Percentiles rank a stretch among this genome's conserved stretches.
Conservation (phyloP, 495 filamentous ascomycete species). For the Darksidea phi region DNA sequence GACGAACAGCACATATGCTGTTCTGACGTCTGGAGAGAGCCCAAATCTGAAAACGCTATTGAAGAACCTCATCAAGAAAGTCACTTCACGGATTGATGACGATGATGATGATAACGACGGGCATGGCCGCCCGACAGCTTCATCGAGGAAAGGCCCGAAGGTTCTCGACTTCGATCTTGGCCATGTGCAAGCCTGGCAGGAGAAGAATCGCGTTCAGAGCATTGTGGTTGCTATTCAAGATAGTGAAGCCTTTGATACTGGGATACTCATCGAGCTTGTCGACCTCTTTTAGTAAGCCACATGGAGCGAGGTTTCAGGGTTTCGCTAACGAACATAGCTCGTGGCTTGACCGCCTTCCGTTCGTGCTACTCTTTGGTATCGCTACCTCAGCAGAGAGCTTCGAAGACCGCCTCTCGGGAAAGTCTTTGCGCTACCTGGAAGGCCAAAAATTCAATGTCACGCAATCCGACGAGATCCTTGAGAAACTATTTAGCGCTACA, state of each 20-base stretch:
- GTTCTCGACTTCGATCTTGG: constrained; percentile 90
- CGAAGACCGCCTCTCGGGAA: constrained; percentile 76
- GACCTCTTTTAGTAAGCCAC: constrained; percentile 69
- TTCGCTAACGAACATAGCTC: constrained; percentile 52
- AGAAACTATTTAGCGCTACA: constrained; percentile 71
- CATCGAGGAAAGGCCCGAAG: constrained; percentile 57
- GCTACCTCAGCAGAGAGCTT: constrained; percentile 90
- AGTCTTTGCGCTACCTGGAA: constrained; percentile 65
- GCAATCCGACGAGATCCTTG: constrained; percentile 69
- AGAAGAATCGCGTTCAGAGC: constrained; percentile 54
- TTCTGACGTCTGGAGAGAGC: constrained; percentile 73
- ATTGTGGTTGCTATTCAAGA: constrained; percentile 81
- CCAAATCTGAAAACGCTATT: constrained; percentile 78
- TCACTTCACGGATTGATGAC: constrained; percentile 53
- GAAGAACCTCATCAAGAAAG: constrained; percentile 78
- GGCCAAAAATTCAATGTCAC: constrained; percentile 84
- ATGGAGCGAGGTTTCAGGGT: not conserved
- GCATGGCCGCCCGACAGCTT: constrained; percentile 6
- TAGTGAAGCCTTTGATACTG: constrained; percentile 85
- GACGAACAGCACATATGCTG: constrained; percentile 55
- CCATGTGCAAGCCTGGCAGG: constrained; percentile 67
- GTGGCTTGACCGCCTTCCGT: constrained; percentile 86
- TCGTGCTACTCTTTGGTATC: constrained; percentile 81
- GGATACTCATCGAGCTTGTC: constrained; percentile 74
- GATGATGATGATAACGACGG: constrained; percentile 51